A percentile compares a stretch with the other conserved stretches of the same genome.
Conservation (phyloP, 176 grass and related monocot species). For the Aegilops sharonensis region DNA sequence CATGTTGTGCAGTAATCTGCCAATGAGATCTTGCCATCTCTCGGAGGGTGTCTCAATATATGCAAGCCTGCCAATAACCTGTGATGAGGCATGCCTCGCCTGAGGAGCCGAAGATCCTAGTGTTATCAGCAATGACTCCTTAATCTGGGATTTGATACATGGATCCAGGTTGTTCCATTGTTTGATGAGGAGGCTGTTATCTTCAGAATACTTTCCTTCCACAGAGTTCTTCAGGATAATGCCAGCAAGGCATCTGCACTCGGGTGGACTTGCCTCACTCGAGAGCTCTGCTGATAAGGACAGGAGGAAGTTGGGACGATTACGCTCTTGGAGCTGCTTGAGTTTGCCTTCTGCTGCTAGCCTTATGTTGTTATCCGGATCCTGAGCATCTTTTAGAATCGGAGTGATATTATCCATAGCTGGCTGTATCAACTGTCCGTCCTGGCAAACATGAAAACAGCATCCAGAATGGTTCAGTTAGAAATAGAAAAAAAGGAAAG, state of each 20-base stretch:
- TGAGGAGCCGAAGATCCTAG: slow-evolving; percentile 63
- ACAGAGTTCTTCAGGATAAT: slow-evolving; percentile 77
- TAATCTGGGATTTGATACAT: slow-evolving; percentile 63
- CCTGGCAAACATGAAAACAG: neutral
- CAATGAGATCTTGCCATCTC: slow-evolving; percentile 84
- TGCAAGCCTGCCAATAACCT: slow-evolving; percentile 86
- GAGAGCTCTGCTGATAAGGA: slow-evolving; percentile 74
- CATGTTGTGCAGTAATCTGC: slow-evolving; percentile 62
- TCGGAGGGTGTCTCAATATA: slow-evolving; percentile 66
- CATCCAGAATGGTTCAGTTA: too few relatives aligned
- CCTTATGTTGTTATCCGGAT: slow-evolving; percentile 58
- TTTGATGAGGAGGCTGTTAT: slow-evolving; percentile 49
- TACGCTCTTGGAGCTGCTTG: slow-evolving; percentile 73
- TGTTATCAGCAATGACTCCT: slow-evolving; percentile 75
- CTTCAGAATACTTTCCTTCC: slow-evolving; percentile 58
- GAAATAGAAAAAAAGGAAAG: too few relatives aligned
- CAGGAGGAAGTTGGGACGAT: slow-evolving; percentile 74
- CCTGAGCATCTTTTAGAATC: slow-evolving; percentile 65
- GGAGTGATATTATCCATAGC: slow-evolving; percentile 72
- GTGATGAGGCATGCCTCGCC: slow-evolving; percentile 77
- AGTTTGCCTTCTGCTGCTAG: slow-evolving; percentile 59
- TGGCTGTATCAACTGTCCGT: slow-evolving; percentile 25
- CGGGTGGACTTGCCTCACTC: slow-evolving; percentile 54
- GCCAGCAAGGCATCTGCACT: slow-evolving; percentile 76
- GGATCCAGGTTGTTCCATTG: slow-evolving; percentile 63